Percentiles rank a stretch among this genome's conserved stretches.
Conservation (phyloP, 306 rosid genomes). For the Inga leiocalycina region DNA sequence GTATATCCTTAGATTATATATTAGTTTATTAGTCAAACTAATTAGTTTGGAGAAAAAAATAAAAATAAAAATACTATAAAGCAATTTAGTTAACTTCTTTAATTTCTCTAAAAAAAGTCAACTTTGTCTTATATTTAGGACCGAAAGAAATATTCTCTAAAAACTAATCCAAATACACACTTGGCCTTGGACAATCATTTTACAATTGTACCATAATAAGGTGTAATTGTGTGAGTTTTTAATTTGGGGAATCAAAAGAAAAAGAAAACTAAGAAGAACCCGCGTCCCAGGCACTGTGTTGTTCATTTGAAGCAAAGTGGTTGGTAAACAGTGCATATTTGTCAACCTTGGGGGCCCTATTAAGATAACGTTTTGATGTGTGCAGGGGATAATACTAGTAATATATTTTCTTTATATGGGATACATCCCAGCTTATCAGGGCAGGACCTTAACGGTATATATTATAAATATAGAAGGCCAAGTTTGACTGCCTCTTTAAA, state of each 20-base stretch:
- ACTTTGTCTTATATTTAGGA: no score
- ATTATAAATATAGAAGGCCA: background rate
- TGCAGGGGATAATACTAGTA: background rate
- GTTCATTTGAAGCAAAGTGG: conserved; percentile 3
- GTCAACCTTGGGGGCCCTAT: background rate
- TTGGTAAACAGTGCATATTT: background rate
- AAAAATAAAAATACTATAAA: no score
- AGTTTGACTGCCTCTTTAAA: background rate
- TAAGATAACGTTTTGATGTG: background rate
- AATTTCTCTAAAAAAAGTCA: no score
- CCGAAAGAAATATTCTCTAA: no score
- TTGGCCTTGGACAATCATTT: background rate
- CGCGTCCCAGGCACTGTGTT: background rate
- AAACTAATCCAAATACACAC: no score
- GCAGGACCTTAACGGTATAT: background rate
- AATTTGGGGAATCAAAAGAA: background rate
- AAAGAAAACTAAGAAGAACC: background rate
- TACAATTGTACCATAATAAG: background rate
- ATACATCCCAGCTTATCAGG: background rate
- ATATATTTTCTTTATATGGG: background rate
- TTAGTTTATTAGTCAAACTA: no score
- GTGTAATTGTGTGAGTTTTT: background rate
- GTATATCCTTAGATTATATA: no score
- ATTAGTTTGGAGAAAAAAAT: no score
- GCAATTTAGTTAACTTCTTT: no score